Percentiles rank a stretch among this genome's conserved stretches.
Evolutionary conservation across 2,329 filamentous ascomycete species (phyloP).

Genomic region (Pseudogymnoascus sp.): DNA sequence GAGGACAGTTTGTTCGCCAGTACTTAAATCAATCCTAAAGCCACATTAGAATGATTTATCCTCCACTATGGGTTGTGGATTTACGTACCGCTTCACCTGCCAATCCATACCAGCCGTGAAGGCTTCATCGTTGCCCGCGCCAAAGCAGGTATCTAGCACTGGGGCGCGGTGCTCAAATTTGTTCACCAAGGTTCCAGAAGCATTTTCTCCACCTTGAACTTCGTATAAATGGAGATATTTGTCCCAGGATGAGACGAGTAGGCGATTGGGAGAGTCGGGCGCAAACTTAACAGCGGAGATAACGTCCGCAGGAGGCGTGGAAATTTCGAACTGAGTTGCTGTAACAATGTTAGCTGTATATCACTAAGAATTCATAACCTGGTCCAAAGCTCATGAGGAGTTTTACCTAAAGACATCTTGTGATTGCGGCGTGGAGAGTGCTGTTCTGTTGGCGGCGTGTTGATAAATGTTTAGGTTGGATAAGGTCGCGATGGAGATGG

Average conservation of each 20-base stretch:
- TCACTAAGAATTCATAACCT: not conserved
- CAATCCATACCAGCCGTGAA: slow-evolving; percentile 83
- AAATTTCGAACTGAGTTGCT: slow-evolving; percentile 74
- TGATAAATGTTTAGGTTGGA: slow-evolving; percentile 1
- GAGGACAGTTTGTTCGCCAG: slow-evolving; percentile 63
- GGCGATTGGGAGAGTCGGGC: slow-evolving; percentile 60
- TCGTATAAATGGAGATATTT: slow-evolving; percentile 87
- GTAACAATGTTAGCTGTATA: slow-evolving; percentile 6
- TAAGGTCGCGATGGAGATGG: slow-evolving; percentile 7
- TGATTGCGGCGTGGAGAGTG: not conserved
- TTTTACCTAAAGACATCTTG: slow-evolving; percentile 6
- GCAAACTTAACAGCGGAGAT: slow-evolving; percentile 84
- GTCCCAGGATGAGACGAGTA: slow-evolving; percentile 95
- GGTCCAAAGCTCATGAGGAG: not conserved
- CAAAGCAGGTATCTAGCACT: slow-evolving; percentile 87
- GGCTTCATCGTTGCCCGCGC: slow-evolving; percentile 69
- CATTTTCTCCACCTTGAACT: slow-evolving; percentile 46
- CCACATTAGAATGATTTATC: not conserved
- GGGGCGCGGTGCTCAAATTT: slow-evolving; percentile 77
- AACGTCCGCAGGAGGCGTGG: slow-evolving; percentile 74
- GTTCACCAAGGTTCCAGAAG: slow-evolving; percentile 52
- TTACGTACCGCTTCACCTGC: slow-evolving; percentile 62
- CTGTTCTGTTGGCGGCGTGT: not conserved
- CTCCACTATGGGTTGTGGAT: not conserved
- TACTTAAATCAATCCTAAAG: slow-evolving; percentile 58